Base-by-base conservation (phyloP, 116 monocot species). In the Cymodocea nodosa region DNA sequence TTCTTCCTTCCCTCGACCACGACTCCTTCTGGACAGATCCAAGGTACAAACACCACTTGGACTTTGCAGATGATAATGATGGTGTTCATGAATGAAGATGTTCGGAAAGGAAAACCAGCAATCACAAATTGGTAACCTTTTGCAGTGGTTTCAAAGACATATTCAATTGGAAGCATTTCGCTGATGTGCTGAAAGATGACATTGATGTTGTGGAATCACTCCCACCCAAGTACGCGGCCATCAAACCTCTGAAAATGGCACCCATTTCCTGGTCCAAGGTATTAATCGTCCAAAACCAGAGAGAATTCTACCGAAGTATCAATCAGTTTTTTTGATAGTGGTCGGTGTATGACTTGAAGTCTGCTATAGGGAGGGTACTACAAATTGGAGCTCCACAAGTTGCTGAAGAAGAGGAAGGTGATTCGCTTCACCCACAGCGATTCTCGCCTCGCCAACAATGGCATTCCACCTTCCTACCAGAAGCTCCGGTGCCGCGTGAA, bases 131-230 rank as follows among this genome's bases (percentile, higher is more conserved):
- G 9, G 3, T 37, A 2, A 17, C 6, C 15, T 35, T 15, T 44
- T 34, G n/a, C 79, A 97, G 91, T 76, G 88, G 80, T 15, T 97
- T 97, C 64, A 79, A 83, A 59, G 91, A 97, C 54, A 85, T 97
- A 65, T 97, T 91, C 63, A 80, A 97, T 15, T 72, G 79, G 77
- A 65, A 76, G 61, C 87, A 91, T 70, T 97, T 97, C 78, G 70
- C 74, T 23, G 64, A 84, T 55, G 72, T 65, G 11, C 62, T 97
- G 35, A 82, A 77, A 76, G 74, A 91, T 52, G 95, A 97, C 55
- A 78, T 97, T 52, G 77, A 71, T 22, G 77, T 91, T 12, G 91
- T 91, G 11, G 80, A 87, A 15, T 79, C 79, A 25, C 79, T 97
- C 20, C 95, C 95, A 17, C 63, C 64, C 6, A 50, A 61, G 16